Evolutionary conservation across 2,329 filamentous ascomycete genomes (phyloP).

Genomic region (Diaporthe australafricana): DNA sequence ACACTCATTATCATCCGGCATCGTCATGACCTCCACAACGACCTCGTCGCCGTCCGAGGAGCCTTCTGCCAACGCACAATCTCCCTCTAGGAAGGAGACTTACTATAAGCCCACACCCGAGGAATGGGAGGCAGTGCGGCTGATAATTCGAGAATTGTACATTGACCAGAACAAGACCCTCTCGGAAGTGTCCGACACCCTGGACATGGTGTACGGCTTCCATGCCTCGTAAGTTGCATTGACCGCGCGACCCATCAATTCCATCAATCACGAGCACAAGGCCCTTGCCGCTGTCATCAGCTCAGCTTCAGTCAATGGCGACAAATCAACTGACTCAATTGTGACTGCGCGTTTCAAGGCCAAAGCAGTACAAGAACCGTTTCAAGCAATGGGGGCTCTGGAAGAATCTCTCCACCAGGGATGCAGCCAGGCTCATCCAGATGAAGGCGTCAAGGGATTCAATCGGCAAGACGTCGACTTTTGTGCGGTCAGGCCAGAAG

Average conservation of each 20-base stretch:
- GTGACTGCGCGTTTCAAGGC: constrained; percentile 13
- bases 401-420: constrained; percentile 34
- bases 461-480: constrained; percentile 32
- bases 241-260: not conserved
- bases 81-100: constrained; percentile 12
- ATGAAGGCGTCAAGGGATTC: constrained; percentile 27
- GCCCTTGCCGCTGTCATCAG: not conserved
- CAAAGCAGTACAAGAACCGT: constrained; percentile 35
- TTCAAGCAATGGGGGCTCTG: constrained; percentile 35
- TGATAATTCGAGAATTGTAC: constrained; percentile 32
- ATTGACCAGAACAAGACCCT: constrained; percentile 35
- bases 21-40: constrained; percentile 6
- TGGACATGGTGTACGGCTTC: constrained; percentile 14
- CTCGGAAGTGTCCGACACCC: constrained; percentile 14
- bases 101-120: constrained; percentile 16
- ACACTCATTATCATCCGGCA: not conserved
- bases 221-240: constrained; percentile 34
- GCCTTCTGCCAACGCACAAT: not conserved
- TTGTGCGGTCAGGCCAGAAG: constrained; percentile 31
- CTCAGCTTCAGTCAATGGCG: not conserved
- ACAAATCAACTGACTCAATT: constrained; percentile 17
- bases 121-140: constrained; percentile 30
- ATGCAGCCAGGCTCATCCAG: constrained; percentile 30
- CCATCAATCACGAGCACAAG: too few species aligned
- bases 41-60: not conserved